These are phyloP conservation scores for Mycena alexandri DNA, from an alignment of 768 basidiomycete genomes.

Conservation along the genomic window DNA sequence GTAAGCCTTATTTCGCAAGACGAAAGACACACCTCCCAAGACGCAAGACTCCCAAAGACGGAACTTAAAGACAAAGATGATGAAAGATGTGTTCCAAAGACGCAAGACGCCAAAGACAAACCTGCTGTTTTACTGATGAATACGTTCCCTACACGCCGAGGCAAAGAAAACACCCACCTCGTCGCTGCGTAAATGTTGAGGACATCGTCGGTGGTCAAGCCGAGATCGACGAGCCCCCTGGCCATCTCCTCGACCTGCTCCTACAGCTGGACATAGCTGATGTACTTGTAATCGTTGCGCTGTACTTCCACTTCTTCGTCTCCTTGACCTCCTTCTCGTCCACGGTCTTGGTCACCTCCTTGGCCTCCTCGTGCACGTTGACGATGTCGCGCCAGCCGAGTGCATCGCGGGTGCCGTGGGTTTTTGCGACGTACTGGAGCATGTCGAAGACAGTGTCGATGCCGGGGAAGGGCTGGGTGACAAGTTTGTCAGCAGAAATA, in stretches of 20 bases:
- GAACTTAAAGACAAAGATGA: no score
- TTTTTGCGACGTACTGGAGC: conserved; percentile 77
- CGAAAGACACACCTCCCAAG: no score
- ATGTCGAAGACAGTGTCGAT: conserved; percentile 88
- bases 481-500: conserved; percentile 66
- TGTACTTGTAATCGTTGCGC: conserved; percentile 89
- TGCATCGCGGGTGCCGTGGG: conserved; percentile 80
- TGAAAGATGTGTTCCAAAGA: no score
- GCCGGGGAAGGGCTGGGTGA: conserved; percentile 77
- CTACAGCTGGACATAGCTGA: conserved; percentile 79
- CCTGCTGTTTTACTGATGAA: no score
- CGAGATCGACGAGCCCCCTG: conserved; percentile 81
- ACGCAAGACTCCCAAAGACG: no score
- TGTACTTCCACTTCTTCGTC: conserved; percentile 97
- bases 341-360: no score
- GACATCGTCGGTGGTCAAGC: conserved; percentile 72
- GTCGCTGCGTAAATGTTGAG: conserved; percentile 95
- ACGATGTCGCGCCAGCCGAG: conserved; percentile 85
- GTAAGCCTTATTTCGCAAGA: no score
- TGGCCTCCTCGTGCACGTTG: conserved; percentile 83
- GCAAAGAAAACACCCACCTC: conserved; percentile 63
- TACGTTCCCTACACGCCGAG: neutral
- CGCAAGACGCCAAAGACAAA: no score
- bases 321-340: conserved; percentile 80
- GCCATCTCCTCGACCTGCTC: conserved; percentile 74